Base-by-base conservation (phyloP, 2,329 filamentous ascomycete genomes). In the Clonostachys rhizophaga region DNA sequence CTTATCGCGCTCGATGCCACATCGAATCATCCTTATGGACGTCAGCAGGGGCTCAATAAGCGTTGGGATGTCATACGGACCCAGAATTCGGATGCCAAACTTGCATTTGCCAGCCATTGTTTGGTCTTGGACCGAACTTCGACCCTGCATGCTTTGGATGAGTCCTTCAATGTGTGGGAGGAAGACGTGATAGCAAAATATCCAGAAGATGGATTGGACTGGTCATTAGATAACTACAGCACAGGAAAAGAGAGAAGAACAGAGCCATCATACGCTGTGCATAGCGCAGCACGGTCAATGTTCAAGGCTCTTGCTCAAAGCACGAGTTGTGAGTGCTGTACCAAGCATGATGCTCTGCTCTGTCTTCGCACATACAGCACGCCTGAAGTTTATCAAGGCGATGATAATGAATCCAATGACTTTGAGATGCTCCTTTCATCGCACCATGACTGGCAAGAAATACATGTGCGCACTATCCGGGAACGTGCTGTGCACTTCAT, bases 401-500 rank as follows among this genome's bases (percentile, higher is more conserved):
- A 42, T 10, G 40, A 43, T 43, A 34, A 11, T 11, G 39, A 16
- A 12, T 9, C 17, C 24, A 30, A 41, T 14, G 42, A 45, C 20
- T 39, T 48, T 13, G 35, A 41, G 30, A 45, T 48, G 42, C 42
- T 48, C 24, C 42, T 48, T 18, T 48, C 47, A 24, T 40, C 42
- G 36, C 14, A 48, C 12, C 34, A 34, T n/a, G 47, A 41, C 35
- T 48, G 47, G 47, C 47, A 48, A 24, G 47, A 48, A 17, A 5
- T 42, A 17, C 18, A 33, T 12, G 30, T 48, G 12, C 42, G 42
- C 14, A 30, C 36, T 5, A 14, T 18, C 11, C 24, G 24, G 9
- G 10, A 30, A 30, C 24, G 24, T 9, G 9, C 6, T 30, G 8
- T 30, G 24, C 24, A 6, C 24, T 30, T 30, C 24, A 10, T 10